These are phyloP conservation scores for Triticum monococcum DNA, from an alignment of 176 grass and related monocot genomes.

Conservation along the genomic window DNA sequence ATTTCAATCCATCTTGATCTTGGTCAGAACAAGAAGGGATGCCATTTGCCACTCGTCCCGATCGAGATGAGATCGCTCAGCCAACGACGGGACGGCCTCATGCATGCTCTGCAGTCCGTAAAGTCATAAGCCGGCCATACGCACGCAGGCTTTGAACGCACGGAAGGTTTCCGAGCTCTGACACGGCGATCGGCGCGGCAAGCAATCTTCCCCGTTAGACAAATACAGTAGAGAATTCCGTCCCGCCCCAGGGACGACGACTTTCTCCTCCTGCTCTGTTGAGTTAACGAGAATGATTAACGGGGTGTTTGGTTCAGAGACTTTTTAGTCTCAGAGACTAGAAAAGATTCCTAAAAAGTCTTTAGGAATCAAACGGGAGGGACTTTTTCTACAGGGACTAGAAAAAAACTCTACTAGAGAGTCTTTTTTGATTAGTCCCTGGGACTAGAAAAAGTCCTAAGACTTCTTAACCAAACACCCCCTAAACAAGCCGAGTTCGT, in stretches of 20 bases:
- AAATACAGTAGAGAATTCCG: background rate
- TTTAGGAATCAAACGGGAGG: too few species aligned
- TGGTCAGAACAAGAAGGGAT: background rate
- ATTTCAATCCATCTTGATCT: background rate
- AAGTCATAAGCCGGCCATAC: slow-evolving; percentile 22
- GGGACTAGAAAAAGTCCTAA: too few species aligned
- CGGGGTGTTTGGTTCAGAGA: too few species aligned
- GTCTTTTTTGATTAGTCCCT: too few species aligned
- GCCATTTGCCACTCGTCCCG: background rate
- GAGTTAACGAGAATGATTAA: background rate
- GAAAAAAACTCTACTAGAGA: too few species aligned
- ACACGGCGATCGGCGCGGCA: background rate
- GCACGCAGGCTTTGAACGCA: slow-evolving; percentile 24
- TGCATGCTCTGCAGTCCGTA: background rate
- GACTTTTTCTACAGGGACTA: too few species aligned
- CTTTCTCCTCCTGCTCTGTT: background rate
- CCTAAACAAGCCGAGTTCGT: background rate
- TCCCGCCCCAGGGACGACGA: background rate
- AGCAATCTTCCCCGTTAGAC: background rate
- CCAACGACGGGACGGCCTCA: too few species aligned
- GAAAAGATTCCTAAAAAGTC: too few species aligned
- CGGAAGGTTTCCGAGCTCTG: slow-evolving; percentile 19
- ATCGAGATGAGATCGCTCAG: too few species aligned
- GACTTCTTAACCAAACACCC: too few species aligned
- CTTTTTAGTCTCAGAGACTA: too few species aligned